Conservation (phyloP, 192 early-diverging fungal species). For the Phycomyces blakesleeanus region DNA sequence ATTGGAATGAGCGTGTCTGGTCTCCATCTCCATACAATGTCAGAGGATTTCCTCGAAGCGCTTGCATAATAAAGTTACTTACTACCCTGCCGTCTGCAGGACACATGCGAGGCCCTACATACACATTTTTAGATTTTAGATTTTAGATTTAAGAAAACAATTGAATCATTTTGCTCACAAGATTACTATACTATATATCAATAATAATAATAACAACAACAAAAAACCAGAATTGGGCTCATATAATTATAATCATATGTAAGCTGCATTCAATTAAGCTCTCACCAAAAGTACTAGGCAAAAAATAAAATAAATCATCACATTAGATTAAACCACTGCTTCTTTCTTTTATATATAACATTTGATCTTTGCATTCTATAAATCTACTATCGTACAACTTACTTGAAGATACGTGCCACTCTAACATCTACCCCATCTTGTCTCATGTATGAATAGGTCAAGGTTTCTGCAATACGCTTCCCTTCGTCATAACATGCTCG, state of each 20-base stretch:
- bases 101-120: slow-evolving; percentile 68
- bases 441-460: slow-evolving; percentile 73
- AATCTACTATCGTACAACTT: slow-evolving; percentile 5
- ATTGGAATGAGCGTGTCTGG: slow-evolving; percentile 83
- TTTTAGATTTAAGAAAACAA: too few relatives aligned
- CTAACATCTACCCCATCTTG: slow-evolving; percentile 74
- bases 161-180: too few relatives aligned
- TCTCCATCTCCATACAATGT: slow-evolving; percentile 79
- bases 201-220: too few relatives aligned
- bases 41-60: slow-evolving; percentile 65
- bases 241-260: too few relatives aligned
- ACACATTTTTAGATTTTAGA: background rate
- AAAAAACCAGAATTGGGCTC: too few relatives aligned
- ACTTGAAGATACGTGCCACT: slow-evolving; percentile 77
- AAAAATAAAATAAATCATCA: slow-evolving; percentile 1
- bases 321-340: too few relatives aligned
- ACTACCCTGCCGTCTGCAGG: slow-evolving; percentile 80
- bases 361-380: background rate
- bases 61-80: slow-evolving; percentile 84
- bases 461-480: slow-evolving; percentile 80
- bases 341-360: too few relatives aligned
- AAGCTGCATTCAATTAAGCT: too few relatives aligned
- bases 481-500: slow-evolving; percentile 87
- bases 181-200: too few relatives aligned
- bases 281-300: slow-evolving; percentile 20